Percentiles rank a stretch among this genome's conserved stretches.
These are phyloP conservation scores for Cladosporium sphaerospermum DNA, from an alignment of 2,329 filamentous ascomycete species.

Conservation along the genomic window DNA sequence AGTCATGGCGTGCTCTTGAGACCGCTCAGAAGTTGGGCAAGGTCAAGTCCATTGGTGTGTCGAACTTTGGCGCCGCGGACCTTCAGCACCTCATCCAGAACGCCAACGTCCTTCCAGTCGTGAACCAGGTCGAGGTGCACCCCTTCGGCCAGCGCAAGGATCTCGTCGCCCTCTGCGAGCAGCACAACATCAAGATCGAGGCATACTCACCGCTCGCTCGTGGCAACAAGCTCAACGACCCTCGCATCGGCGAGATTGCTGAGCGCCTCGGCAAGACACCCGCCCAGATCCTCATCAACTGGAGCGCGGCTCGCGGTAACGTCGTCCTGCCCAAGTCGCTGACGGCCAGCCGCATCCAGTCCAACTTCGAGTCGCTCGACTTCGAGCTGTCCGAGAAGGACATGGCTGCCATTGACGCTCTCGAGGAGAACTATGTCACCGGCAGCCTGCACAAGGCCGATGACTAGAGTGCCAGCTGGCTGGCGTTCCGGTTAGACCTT, in stretches of 20 bases:
- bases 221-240: constrained; percentile 42
- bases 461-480: not conserved
- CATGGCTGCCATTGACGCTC: constrained; percentile 5
- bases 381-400: constrained; percentile 39
- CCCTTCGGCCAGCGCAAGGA: constrained; percentile 26
- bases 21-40: constrained; percentile 54
- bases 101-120: constrained; percentile 50
- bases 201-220: constrained; percentile 56
- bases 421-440: constrained; percentile 9
- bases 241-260: constrained; percentile 41
- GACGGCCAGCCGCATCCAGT: constrained; percentile 60
- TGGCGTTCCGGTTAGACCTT: not conserved
- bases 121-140: constrained; percentile 46
- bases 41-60: constrained; percentile 67
- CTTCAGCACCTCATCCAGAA: constrained; percentile 48
- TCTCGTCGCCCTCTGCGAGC: constrained; percentile 35
- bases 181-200: constrained; percentile 58
- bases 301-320: constrained; percentile 44
- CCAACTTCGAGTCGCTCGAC: constrained; percentile 62
- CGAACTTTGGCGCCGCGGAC: constrained; percentile 60
- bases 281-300: constrained; percentile 43
- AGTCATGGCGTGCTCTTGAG: constrained; percentile 64
- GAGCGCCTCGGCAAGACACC: constrained; percentile 43
- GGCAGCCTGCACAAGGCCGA: constrained; percentile 8
- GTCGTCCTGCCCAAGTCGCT: constrained; percentile 51